A percentile compares a stretch with the other conserved stretches of the same genome.
Conservation (phyloP, 306 rosid species). For the Lathyrus oleraceus region DNA sequence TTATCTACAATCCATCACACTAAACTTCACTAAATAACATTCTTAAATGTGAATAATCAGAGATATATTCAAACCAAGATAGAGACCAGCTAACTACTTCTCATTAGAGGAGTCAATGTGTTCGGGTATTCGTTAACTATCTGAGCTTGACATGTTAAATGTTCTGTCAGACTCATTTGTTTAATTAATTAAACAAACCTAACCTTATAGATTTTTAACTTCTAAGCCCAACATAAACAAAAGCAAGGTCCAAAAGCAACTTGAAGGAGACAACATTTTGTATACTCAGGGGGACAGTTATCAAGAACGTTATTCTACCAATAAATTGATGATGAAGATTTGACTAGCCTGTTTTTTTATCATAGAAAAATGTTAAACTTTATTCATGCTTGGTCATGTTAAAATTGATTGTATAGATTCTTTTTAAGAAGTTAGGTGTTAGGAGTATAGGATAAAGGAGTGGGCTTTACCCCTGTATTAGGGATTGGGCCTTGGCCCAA, state of each 20-base stretch:
- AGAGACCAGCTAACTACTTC: neutral
- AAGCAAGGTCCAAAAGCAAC: neutral
- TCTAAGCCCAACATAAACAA: neutral
- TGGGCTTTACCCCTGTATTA: no score
- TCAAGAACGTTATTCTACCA: neutral
- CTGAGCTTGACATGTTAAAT: neutral
- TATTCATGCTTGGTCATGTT: neutral
- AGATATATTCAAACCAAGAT: neutral
- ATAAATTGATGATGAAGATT: neutral
- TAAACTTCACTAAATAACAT: conserved; percentile 6
- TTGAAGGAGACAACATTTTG: neutral
- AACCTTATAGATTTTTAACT: neutral
- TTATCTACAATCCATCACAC: neutral
- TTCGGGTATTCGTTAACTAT: neutral
- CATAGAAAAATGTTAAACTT: neutral
- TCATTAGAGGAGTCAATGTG: neutral
- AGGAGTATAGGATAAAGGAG: no score
- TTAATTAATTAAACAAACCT: neutral
- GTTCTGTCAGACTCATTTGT: neutral
- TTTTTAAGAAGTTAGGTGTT: no score
- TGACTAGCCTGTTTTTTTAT: neutral
- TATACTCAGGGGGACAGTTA: neutral
- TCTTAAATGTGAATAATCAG: neutral
- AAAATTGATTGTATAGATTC: neutral
- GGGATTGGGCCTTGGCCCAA: no score